A percentile compares a stretch with the other conserved stretches of the same genome.
Conservation (phyloP, 1,284 basidiomycete species). For the Stereum hirsutum region DNA sequence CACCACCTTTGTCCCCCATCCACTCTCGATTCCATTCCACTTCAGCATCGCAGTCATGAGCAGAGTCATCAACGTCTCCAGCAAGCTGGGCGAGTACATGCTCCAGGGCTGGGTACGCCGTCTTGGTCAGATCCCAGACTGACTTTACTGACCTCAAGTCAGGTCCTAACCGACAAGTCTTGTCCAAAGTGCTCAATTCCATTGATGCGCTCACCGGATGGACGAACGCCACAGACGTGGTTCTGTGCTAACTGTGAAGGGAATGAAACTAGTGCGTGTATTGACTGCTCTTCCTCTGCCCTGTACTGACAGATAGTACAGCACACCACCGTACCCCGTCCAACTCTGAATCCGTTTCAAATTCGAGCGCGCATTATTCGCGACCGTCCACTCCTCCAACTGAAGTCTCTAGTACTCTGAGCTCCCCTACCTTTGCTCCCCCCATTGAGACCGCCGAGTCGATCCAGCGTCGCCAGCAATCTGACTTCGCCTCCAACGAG, state of each 20-base stretch:
- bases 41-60: slow-evolving; percentile 28
- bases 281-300: neutral
- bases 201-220: slow-evolving; percentile 56
- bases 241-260: slow-evolving; percentile 58
- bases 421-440: slow-evolving; percentile 51
- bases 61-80: slow-evolving; percentile 45
- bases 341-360: slow-evolving; percentile 6
- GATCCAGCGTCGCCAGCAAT: slow-evolving; percentile 63
- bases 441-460: slow-evolving; percentile 56
- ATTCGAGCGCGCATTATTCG: slow-evolving; percentile 40
- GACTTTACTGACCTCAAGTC: slow-evolving; percentile 8
- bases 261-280: slow-evolving; percentile 1
- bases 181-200: slow-evolving; percentile 59
- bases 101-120: slow-evolving; percentile 72
- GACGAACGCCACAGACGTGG: slow-evolving; percentile 30
- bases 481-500: slow-evolving; percentile 67
- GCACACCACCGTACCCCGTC: neutral
- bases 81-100: slow-evolving; percentile 60
- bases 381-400: slow-evolving; percentile 67
- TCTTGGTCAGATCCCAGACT: too few species aligned
- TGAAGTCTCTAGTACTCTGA: slow-evolving; percentile 50
- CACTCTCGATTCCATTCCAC: neutral
- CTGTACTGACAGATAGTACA: neutral
- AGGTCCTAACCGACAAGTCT: slow-evolving; percentile 60
- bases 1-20: too few species aligned